Base-by-base conservation (phyloP, 768 basidiomycete species). In the Suillus occidentalis region DNA sequence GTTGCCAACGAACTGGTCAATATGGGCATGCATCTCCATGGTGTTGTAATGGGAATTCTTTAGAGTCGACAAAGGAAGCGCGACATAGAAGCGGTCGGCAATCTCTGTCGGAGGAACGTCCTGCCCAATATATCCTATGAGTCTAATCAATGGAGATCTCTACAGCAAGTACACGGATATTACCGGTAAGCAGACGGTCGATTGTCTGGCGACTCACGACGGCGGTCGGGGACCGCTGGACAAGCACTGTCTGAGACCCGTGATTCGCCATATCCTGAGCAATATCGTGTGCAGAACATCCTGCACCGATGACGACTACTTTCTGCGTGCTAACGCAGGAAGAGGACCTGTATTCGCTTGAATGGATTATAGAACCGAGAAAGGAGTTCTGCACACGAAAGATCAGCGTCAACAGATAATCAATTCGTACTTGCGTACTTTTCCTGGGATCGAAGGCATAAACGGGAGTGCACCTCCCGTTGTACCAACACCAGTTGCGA, bases 251-350 rank as follows among this genome's bases (percentile, higher is more conserved):
- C 18, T 10, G 20, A 34, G 52, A 52, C 20, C 65, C 66, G 9
- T 22, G 50, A 31, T 42, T 53, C 16, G 66, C 49, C 52, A 66
- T 39, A 45, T 67, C 66, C 39, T 67, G 66, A 31, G 66, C 59
- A 34, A 67, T 67, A 40, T 67, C 66, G 18, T 67, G 66, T 13
- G 65, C 66, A 20, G 66, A 67, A 31, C 66, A 67, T n/a, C 66
- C 66, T n/a, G 43, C 65, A 6, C 65, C 66, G n/a, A 67, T n/a
- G 25, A 67, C 60, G 4, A 56, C 60, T 0, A 56, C 65, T 36
- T 66, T 66, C 28, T 40, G 56, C 20, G 53, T 34, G 14, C 52
- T 6, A 5, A 6, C 2, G 14, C 25, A 25, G 20, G 22, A 34
- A 1, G 63, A 49, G 12, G 36, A 61, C 10, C 1, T 62, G 22